Conservation (phyloP, 1,284 basidiomycete species). For the Puccinia brachypodii region DNA sequence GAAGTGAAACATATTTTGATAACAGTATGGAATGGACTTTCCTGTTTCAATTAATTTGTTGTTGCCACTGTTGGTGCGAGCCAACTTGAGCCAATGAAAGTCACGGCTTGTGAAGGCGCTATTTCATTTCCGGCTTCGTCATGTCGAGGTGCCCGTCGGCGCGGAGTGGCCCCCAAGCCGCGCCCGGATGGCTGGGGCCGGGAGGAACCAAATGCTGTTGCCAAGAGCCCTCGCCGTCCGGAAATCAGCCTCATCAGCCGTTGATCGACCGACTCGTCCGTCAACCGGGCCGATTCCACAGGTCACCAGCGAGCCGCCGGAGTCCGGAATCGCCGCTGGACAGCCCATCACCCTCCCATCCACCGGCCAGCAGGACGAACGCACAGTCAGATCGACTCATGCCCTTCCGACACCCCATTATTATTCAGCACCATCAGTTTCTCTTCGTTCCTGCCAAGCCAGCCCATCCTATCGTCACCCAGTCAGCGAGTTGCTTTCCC, state of each 20-base stretch:
- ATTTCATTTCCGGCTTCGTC: too few species aligned
- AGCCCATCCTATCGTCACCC: background rate
- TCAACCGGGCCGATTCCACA: background rate
- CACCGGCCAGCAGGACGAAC: background rate
- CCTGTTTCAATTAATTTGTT: too few species aligned
- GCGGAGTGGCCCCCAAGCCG: too few species aligned
- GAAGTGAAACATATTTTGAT: too few species aligned
- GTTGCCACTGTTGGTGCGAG: too few species aligned
- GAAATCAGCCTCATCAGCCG: background rate
- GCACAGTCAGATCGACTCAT: background rate
- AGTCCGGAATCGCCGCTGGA: background rate
- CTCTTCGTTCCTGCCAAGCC: background rate
- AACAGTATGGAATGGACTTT: too few species aligned
- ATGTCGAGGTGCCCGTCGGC: too few species aligned
- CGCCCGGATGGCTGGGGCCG: too few species aligned
- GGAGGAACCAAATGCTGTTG: background rate
- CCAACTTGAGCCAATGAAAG: too few species aligned
- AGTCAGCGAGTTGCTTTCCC: too few species aligned
- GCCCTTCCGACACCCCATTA: background rate
- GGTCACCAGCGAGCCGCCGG: background rate
- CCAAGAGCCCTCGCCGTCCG: constrained; percentile 5
- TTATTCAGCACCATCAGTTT: background rate
- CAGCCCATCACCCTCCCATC: background rate
- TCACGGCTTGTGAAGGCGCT: too few species aligned
- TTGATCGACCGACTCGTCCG: background rate